Conservation (phyloP, 352 stramenopile species). For the Pseudoperonospora humuli region DNA sequence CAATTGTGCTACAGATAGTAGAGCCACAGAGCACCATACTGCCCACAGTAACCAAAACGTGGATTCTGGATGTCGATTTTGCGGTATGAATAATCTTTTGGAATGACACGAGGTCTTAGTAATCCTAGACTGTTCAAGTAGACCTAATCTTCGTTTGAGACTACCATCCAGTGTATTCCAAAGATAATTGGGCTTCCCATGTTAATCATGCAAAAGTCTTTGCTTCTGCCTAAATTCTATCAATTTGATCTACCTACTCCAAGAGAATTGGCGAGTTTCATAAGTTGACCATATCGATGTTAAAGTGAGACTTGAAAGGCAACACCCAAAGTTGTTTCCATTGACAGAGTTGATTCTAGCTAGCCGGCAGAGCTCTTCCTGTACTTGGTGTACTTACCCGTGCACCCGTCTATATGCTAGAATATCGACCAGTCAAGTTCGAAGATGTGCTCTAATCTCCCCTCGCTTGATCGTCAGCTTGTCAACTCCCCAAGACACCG, state of each 20-base stretch:
- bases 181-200: background rate
- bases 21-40: too few species aligned
- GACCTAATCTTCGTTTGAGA: conserved; percentile 1
- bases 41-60: conserved; percentile 1
- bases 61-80: conserved; percentile 2
- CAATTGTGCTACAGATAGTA: conserved; percentile 2
- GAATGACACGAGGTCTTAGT: conserved; percentile 1
- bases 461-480: too few species aligned
- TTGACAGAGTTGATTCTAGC: too few species aligned
- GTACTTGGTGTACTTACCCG: too few species aligned
- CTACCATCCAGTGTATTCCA: conserved; percentile 3
- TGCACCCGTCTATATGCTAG: too few species aligned
- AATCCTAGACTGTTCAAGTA: conserved; percentile 3
- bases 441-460: too few species aligned
- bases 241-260: too few species aligned
- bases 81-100: conserved; percentile 1
- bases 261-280: conserved; percentile 3
- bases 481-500: too few species aligned
- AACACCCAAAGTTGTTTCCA: too few species aligned
- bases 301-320: too few species aligned
- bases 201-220: conserved; percentile 3
- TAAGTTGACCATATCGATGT: conserved; percentile 4
- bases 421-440: too few species aligned
- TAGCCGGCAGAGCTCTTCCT: too few species aligned
- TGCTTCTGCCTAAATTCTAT: conserved; percentile 2